Evolutionary conservation across 106 monocot species (phyloP).

Genomic region (Vanilla planifolia): DNA sequence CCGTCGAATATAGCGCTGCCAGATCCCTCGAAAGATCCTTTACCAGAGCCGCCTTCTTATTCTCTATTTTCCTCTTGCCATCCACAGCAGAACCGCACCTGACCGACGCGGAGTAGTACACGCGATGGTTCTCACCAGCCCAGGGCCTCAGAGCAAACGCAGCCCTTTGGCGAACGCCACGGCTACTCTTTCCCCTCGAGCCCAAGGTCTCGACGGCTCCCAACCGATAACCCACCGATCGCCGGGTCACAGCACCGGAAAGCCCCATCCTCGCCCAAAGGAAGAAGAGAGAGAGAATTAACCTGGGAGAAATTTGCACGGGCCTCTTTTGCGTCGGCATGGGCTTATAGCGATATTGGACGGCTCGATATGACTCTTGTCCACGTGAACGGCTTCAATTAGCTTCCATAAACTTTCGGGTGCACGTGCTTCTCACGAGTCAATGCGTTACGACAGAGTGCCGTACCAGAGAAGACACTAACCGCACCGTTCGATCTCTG

Average conservation of each 20-base stretch:
- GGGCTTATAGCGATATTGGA: too few species aligned
- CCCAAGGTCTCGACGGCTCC: not conserved
- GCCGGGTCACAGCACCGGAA: constrained; percentile 1
- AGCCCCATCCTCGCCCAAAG: not conserved
- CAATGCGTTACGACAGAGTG: too few species aligned
- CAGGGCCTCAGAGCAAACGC: not conserved
- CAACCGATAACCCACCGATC: not conserved
- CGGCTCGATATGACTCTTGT: too few species aligned
- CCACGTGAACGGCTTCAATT: too few species aligned
- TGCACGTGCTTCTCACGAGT: too few species aligned
- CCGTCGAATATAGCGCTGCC: constrained; percentile 9
- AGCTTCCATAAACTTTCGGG: too few species aligned
- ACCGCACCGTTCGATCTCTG: too few species aligned
- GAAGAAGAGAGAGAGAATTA: not conserved
- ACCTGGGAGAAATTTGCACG: too few species aligned
- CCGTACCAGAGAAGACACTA: too few species aligned
- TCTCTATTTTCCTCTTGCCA: constrained; percentile 25
- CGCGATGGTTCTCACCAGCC: constrained; percentile 16
- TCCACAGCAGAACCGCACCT: constrained; percentile 7
- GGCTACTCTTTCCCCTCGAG: not conserved
- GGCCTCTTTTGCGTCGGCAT: too few species aligned
- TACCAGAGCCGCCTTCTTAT: constrained; percentile 26
- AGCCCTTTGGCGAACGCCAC: not conserved
- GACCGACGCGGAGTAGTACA: constrained; percentile 6
- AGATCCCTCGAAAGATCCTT: constrained; percentile 31